Conservation (phyloP, 495 filamentous ascomycete species). For the Echria macrotheca region DNA sequence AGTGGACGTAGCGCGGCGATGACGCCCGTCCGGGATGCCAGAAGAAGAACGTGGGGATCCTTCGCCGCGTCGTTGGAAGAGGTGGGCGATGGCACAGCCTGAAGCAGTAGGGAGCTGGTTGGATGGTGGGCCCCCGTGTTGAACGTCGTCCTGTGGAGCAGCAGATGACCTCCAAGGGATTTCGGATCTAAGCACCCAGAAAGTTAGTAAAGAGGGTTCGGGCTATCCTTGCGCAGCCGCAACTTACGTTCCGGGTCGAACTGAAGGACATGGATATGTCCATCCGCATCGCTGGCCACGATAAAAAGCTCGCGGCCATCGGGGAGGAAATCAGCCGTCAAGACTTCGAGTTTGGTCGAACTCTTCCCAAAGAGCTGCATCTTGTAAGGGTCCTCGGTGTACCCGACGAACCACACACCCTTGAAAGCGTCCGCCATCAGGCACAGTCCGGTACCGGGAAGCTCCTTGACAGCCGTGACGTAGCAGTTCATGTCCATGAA, state of each 20-base stretch:
- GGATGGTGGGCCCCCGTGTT: slow-evolving; percentile 71
- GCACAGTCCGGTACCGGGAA: slow-evolving; percentile 76
- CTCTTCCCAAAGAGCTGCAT: slow-evolving; percentile 93
- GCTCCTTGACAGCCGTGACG: slow-evolving; percentile 72
- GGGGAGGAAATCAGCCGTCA: slow-evolving; percentile 83
- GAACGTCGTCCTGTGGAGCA: slow-evolving; percentile 83
- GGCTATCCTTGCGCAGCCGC: no score
- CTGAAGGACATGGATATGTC: slow-evolving; percentile 80
- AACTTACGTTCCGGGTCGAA: slow-evolving; percentile 81
- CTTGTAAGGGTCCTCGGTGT: slow-evolving; percentile 90
- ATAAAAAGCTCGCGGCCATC: slow-evolving; percentile 78
- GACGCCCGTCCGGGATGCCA: slow-evolving; percentile 66
- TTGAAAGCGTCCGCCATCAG: slow-evolving; percentile 85
- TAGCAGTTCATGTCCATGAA: slow-evolving; percentile 98
- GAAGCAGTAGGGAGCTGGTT: slow-evolving; percentile 68
- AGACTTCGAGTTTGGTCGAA: slow-evolving; percentile 64
- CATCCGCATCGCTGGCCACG: slow-evolving; percentile 76
- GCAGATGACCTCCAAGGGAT: slow-evolving; percentile 78
- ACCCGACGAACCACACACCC: slow-evolving; percentile 91
- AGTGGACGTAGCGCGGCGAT: slow-evolving; percentile 73
- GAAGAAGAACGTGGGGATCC: slow-evolving; percentile 58
- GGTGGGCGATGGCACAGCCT: slow-evolving; percentile 28
- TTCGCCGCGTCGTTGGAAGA: slow-evolving; percentile 22
- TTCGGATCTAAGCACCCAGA: slow-evolving; percentile 68
- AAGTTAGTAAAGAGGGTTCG: no score